Conservation (phyloP, 2,329 filamentous ascomycete species). For the Trichoderma sp. region DNA sequence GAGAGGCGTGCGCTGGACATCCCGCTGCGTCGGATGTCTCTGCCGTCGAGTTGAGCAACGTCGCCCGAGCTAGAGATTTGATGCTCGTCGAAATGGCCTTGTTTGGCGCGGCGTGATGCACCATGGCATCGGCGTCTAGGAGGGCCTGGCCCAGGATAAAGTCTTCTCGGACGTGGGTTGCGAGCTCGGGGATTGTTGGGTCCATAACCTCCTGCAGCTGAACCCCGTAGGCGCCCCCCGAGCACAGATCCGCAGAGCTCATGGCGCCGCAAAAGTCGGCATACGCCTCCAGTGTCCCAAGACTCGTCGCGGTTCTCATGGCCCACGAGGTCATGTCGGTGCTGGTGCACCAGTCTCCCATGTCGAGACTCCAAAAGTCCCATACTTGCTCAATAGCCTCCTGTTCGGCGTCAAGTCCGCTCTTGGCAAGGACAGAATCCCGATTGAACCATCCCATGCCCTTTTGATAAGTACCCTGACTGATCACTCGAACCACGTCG, state of each 20-base stretch:
- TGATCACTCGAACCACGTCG: conserved; percentile 74
- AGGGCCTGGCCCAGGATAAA: conserved; percentile 52
- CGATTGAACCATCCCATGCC: conserved; percentile 78
- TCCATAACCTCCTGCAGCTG: conserved; percentile 59
- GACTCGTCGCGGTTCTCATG: conserved; percentile 30
- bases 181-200: conserved; percentile 61
- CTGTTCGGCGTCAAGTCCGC: conserved; percentile 53
- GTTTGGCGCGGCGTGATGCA: conserved; percentile 37
- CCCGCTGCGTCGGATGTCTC: background rate
- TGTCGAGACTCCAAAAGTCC: conserved; percentile 67
- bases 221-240: conserved; percentile 50
- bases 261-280: conserved; percentile 59
- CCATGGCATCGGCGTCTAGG: conserved; percentile 49
- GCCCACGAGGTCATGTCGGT: conserved; percentile 47
- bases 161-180: conserved; percentile 52
- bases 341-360: conserved; percentile 58
- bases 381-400: conserved; percentile 67
- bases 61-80: conserved; percentile 33
- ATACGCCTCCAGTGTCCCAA: conserved; percentile 50
- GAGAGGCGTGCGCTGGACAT: conserved; percentile 11
- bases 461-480: conserved; percentile 72
- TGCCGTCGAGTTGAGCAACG: background rate
- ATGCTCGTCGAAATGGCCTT: conserved; percentile 37
- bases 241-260: conserved; percentile 67
- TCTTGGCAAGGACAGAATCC: conserved; percentile 53